These are phyloP conservation scores for Oryza glumipatula DNA, from an alignment of 176 grass and related monocot species.

Conservation along the genomic window DNA sequence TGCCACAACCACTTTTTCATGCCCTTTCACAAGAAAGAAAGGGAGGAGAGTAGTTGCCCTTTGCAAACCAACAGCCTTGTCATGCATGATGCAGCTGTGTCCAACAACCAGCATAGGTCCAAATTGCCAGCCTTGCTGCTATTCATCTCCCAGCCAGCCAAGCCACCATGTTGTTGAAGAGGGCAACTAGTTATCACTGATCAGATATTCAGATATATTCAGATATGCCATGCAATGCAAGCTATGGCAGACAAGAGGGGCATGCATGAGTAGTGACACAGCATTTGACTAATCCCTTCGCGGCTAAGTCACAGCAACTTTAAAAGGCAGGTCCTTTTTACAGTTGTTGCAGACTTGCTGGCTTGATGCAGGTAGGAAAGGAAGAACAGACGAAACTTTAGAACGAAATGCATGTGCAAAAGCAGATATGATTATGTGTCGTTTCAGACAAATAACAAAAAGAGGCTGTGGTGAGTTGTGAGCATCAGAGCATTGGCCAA, in stretches of 20 bases:
- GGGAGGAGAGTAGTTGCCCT: not conserved
- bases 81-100: slow-evolving; percentile 23
- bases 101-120: slow-evolving; percentile 40
- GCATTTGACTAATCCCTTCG: slow-evolving; percentile 21
- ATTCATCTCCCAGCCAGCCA: not conserved
- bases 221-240: slow-evolving; percentile 4
- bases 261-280: slow-evolving; percentile 1
- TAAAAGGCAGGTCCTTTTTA: not conserved
- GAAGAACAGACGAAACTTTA: not conserved
- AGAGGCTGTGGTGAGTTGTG: not conserved
- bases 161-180: slow-evolving; percentile 2
- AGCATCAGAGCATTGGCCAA: not conserved
- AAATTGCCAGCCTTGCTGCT: slow-evolving; percentile 50
- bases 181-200: not conserved
- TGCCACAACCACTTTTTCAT: slow-evolving; percentile 41
- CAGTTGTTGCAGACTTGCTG: not conserved
- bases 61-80: slow-evolving; percentile 8
- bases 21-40: slow-evolving; percentile 27
- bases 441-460: not conserved
- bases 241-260: slow-evolving; percentile 13
- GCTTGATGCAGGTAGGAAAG: not conserved
- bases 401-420: not conserved
- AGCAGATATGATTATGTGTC: not conserved
- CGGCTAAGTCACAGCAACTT: not conserved
- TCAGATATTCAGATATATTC: not conserved